phyloP scores from a whole-genome alignment of 2,329 filamentous ascomycete species.

The Huntiella omanensis region DNA sequence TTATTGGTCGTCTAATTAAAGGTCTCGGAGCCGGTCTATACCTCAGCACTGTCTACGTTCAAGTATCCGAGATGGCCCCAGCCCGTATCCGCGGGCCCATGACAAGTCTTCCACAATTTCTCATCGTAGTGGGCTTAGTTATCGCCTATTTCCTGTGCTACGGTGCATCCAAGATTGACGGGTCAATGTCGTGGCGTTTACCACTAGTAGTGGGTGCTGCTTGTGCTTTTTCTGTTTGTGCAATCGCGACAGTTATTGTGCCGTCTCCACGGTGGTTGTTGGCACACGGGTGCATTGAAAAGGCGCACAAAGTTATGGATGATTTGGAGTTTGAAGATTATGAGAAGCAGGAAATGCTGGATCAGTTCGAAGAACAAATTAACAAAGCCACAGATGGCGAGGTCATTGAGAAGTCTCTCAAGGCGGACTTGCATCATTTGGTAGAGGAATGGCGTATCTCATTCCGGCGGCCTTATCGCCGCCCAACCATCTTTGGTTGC shows the following conservation, averaged over 20 bases:
- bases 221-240: constrained; percentile 18
- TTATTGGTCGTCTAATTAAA: constrained; percentile 33
- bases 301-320: constrained; percentile 23
- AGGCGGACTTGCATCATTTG: constrained; percentile 16
- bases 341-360: constrained; percentile 18
- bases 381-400: neutral
- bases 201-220: constrained; percentile 26
- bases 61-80: constrained; percentile 42
- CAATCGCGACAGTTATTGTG: constrained; percentile 17
- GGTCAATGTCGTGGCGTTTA: constrained; percentile 35
- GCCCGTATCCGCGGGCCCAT: constrained; percentile 29
- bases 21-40: constrained; percentile 40
- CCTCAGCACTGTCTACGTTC: constrained; percentile 30
- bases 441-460: constrained; percentile 18
- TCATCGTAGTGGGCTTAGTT: constrained; percentile 31
- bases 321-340: constrained; percentile 25
- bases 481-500: constrained; percentile 30
- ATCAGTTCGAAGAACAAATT: constrained; percentile 15
- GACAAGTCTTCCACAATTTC: constrained; percentile 33
- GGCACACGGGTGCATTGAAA: constrained; percentile 21
- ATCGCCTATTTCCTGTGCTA: constrained; percentile 43
- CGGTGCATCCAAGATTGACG: constrained; percentile 27
- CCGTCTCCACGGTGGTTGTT: constrained; percentile 39
- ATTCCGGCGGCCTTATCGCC: constrained; percentile 21
- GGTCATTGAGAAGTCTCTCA: constrained; percentile 12